phyloP scores from a whole-genome alignment of 305 asterid species.

The Rubia occidens region DNA sequence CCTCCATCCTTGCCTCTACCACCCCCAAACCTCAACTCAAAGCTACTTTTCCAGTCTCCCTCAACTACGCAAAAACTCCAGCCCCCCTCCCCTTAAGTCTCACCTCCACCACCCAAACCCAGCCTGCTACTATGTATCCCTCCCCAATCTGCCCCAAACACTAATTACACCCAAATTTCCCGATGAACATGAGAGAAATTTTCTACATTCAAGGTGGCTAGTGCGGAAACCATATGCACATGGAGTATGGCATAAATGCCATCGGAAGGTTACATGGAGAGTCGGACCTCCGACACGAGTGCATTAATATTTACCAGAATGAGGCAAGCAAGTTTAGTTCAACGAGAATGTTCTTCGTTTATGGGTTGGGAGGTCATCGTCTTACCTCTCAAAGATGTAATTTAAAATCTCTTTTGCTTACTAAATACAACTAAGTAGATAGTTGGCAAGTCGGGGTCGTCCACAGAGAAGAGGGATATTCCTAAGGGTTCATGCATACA shows the following conservation, averaged over 20 bases:
- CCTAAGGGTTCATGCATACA: too few species aligned
- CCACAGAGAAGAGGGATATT: too few species aligned
- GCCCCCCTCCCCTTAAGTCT: not conserved
- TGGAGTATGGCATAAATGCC: constrained; percentile 59
- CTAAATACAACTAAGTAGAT: too few species aligned
- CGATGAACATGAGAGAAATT: constrained; percentile 43
- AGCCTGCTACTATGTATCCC: not conserved
- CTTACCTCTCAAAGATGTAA: too few species aligned
- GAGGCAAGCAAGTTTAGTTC: constrained; percentile 32
- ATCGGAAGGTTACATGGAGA: constrained; percentile 56
- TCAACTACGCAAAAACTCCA: not conserved
- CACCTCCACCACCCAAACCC: not conserved
- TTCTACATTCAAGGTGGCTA: constrained; percentile 72
- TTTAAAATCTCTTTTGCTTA: too few species aligned
- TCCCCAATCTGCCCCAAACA: not conserved
- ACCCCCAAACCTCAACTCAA: too few species aligned
- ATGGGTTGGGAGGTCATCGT: too few species aligned
- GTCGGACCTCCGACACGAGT: constrained; percentile 55
- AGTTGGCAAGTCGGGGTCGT: too few species aligned
- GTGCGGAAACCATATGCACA: constrained; percentile 67
- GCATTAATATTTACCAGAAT: constrained; percentile 56
- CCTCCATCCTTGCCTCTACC: too few species aligned
- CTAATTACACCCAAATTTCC: not conserved
- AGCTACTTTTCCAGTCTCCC: too few species aligned
- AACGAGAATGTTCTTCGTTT: too few species aligned